Evolutionary conservation across 192 early-diverging fungal species (phyloP), one percentile per base, ranked within the genome.

Genomic region (Bifiguratus adelaidae): DNA sequence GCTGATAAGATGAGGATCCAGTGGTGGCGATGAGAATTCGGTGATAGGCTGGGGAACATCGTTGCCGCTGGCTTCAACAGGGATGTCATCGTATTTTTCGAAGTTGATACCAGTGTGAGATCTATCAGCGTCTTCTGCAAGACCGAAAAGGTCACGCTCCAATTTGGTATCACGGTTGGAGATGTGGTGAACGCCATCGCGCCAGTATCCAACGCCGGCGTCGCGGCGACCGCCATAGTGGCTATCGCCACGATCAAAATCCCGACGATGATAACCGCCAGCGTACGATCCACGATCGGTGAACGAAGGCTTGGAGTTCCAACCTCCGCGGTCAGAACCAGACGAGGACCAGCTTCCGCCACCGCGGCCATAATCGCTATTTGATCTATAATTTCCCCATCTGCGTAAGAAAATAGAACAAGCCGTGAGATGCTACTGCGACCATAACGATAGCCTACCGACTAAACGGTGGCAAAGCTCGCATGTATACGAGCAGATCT

Each of bases 71-170:
- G 87, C 89, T 53, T 96, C 91, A 38, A 94, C 93, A 11, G 95
- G 95, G 30, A 97, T 97, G 67, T 97, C 89, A 52, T 96, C 92
- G 68, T 97, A 97, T 67, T 92, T 94, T 52, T 92, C 89, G 81
- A 97, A 97, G 80, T 97, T 96, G 63, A 97, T 97, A 46, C 95
- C 95, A 44, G 88, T 88, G 53, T 78, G 74, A 66, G 80, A 81
- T 44, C 79, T 76, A 44, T 82, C 78, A 63, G 75, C 71, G 49
- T 88, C 85, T 30, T 94, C 84, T 28, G 71, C 48, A 36, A 61
- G 48, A 22, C 81, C 80, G 53, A 76, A 95, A 23, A 97, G 74
- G 56, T 89, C 83, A 15, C 59, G 42, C 65, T 97, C 95, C 22
- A 86, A 52, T 38, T 83, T 77, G 48, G 77, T 73, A 70, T 91